Conservation (phyloP, 805 yeast species). For the Isabelozyma rhagii region DNA sequence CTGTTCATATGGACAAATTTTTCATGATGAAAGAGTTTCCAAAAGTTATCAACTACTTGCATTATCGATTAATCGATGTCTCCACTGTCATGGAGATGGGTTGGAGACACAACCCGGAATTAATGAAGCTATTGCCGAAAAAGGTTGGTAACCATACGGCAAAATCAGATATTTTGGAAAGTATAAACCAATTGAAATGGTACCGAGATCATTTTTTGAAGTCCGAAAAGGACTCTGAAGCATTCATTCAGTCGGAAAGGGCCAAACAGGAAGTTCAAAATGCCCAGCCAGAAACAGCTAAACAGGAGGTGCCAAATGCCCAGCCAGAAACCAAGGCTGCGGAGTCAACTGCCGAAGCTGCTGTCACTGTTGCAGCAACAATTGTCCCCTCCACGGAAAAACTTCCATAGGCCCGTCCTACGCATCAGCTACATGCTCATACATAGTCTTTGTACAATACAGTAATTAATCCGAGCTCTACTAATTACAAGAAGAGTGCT, state of each 20-base stretch:
- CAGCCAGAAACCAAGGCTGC: not conserved
- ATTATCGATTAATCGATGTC: slow-evolving; percentile 85
- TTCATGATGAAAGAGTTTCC: slow-evolving; percentile 88
- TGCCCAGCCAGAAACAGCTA: not conserved
- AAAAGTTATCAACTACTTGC: slow-evolving; percentile 52
- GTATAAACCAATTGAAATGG: slow-evolving; percentile 80
- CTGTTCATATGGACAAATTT: slow-evolving; percentile 86
- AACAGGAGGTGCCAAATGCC: not conserved
- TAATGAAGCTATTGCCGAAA: slow-evolving; percentile 55
- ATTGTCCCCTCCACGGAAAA: not conserved
- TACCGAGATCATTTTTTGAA: slow-evolving; percentile 63
- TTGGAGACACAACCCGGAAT: slow-evolving; percentile 66
- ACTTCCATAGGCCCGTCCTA: not conserved
- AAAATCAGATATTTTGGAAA: slow-evolving; percentile 79
- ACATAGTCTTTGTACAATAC: too few species aligned
- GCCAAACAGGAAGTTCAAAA: not conserved
- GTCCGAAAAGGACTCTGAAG: slow-evolving; percentile 13
- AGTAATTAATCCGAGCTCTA: too few species aligned
- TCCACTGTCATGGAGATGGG: slow-evolving; percentile 82
- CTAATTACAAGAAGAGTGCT: too few species aligned
- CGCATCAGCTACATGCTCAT: too few species aligned
- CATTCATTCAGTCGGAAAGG: slow-evolving; percentile 2
- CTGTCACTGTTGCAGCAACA: not conserved
- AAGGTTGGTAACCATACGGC: slow-evolving; percentile 84
- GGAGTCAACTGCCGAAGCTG: not conserved